These are phyloP conservation scores for Linum trigynum DNA, from an alignment of 345 rosid genomes.

Conservation along the genomic window DNA sequence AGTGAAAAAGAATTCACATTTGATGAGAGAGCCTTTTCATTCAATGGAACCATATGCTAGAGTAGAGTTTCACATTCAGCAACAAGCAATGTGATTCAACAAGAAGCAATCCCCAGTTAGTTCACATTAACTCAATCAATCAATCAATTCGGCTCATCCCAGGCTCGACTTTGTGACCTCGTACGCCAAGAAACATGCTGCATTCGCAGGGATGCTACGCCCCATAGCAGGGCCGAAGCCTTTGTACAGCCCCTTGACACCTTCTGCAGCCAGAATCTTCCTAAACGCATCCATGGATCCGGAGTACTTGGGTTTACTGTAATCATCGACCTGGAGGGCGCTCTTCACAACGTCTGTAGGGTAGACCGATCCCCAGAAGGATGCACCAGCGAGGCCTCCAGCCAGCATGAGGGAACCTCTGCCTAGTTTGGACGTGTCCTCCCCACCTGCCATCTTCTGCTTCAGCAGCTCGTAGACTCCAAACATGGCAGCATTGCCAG, in stretches of 20 bases:
- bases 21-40: not conserved
- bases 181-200: conserved; percentile 91
- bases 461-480: conserved; percentile 76
- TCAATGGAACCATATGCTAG: not conserved
- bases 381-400: conserved; percentile 87
- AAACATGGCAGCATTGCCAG: conserved; percentile 91
- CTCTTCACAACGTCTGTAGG: conserved; percentile 96
- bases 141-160: conserved; percentile 29
- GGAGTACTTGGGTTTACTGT: conserved; percentile 62
- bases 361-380: conserved; percentile 76
- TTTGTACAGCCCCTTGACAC: conserved; percentile 84
- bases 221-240: conserved; percentile 98
- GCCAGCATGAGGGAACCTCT: conserved; percentile 73
- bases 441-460: conserved; percentile 73
- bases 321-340: conserved; percentile 86
- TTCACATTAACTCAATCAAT: not conserved
- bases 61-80: not conserved
- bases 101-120: not conserved
- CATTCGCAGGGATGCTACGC: conserved; percentile 93
- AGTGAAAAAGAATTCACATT: not conserved
- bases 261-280: conserved; percentile 68
- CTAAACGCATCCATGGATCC: conserved; percentile 69
- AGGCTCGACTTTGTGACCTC: conserved; percentile 81
- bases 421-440: conserved; percentile 78
- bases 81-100: not conserved